Evolutionary conservation across 2,329 filamentous ascomycete species (phyloP).

Genomic region (Beauveria caledonica): DNA sequence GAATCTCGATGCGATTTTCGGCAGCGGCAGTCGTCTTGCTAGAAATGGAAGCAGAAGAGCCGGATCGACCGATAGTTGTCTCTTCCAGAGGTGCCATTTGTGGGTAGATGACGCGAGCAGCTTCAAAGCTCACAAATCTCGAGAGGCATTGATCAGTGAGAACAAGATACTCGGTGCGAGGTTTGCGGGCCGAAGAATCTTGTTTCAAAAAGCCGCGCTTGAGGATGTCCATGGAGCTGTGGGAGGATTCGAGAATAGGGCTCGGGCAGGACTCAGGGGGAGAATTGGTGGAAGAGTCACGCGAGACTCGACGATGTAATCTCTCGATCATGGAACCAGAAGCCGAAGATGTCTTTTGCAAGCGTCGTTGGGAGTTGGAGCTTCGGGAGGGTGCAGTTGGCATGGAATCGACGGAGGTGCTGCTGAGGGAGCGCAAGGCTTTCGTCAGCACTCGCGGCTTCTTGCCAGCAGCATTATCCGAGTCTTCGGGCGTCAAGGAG

Average conservation of each 20-base stretch:
- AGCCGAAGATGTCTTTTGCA: constrained; percentile 31
- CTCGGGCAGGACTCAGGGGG: constrained; percentile 21
- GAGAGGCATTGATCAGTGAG: constrained; percentile 42
- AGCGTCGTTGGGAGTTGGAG: constrained; percentile 24
- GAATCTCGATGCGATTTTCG: constrained; percentile 37
- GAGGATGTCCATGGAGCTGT: constrained; percentile 31
- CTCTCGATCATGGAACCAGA: constrained; percentile 34
- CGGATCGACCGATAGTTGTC: constrained; percentile 17
- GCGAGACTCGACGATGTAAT: constrained; percentile 33
- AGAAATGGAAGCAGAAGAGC: constrained; percentile 17
- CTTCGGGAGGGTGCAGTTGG: constrained; percentile 24
- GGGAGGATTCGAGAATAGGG: constrained; percentile 24
- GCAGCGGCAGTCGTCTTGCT: constrained; percentile 23
- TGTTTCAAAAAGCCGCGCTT: constrained; percentile 41
- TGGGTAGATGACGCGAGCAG: constrained; percentile 40
- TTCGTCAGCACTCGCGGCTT: constrained; percentile 28
- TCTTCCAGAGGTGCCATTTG: constrained; percentile 27
- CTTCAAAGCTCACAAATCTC: constrained; percentile 40
- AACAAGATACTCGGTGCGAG: constrained; percentile 43
- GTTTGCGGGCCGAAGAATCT: constrained; percentile 40
- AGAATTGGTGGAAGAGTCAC: constrained; percentile 25
- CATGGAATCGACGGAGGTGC: constrained; percentile 32
- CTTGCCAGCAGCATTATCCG: constrained; percentile 20
- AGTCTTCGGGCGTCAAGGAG: background rate
- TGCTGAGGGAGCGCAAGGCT: constrained; percentile 32